Base-by-base conservation (phyloP, 768 basidiomycete species). In the Paxillus rubicundulus region DNA sequence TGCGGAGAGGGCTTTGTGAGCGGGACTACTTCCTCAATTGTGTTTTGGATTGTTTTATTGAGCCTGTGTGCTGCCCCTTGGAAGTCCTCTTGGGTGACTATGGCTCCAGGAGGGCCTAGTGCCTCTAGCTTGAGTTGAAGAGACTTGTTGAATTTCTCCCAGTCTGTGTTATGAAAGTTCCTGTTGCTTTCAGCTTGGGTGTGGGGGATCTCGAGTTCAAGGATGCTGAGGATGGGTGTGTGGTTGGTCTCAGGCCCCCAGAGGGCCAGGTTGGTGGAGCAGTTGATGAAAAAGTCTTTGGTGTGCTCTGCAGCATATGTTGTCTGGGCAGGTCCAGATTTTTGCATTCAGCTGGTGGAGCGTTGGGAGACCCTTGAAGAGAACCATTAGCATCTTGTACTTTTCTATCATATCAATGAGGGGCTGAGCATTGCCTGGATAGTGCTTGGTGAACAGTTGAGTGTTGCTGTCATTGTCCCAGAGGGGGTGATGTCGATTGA, bases 401-500 rank as follows among this genome's bases (percentile, higher is more conserved):
- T 39, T n/a, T 3, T 12, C 38, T 2, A 39, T 16, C 2, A 39
- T 12, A 8, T n/a, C 5, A 5, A 40, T 18, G 16, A 40, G 39
- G 17, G 39, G 39, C 10, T 20, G 17, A 1, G 39, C 18, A 1
- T 17, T 18, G 1, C 21, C 17, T 3, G 10, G 17, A 18, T 40
- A 40, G 17, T 20, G 39, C 4, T n/a, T n/a, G 18, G 20, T 40
- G 4, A 40, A 18, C 5, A 40, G 17, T 7, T 48, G 47, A 4
- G 9, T 39, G 36, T 40, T 48, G 1, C 57, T 46, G 4, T 48
- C 17, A 1, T 59, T 49, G 5, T 66, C 64, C 62, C 65, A 67
- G 2, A 58, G 37, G 0, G 60, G 63, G 45, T 66, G 65, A 37
- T 66, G n/a, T n/a, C n/a, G n/a, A n/a, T n/a, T n/a, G n/a, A n/a